These are phyloP conservation scores for Capsicum rhomboideum DNA, from an alignment of 257 asterid species.

Conservation along the genomic window DNA sequence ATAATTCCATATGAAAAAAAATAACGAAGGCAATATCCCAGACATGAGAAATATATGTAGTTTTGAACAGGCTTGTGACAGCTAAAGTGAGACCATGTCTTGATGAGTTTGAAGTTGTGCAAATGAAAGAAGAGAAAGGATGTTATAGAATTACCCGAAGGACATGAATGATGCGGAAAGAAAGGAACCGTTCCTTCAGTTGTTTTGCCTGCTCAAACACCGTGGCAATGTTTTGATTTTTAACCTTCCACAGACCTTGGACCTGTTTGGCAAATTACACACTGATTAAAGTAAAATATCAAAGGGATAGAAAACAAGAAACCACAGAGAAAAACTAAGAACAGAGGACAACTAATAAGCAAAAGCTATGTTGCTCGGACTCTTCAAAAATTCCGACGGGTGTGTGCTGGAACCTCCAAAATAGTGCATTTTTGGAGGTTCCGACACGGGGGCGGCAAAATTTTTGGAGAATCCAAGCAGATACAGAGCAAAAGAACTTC, in stretches of 20 bases:
- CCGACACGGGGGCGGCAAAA: too few relatives aligned
- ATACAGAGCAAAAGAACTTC: not conserved
- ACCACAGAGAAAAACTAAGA: not conserved
- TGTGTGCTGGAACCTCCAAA: too few relatives aligned
- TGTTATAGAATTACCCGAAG: slow-evolving; percentile 48
- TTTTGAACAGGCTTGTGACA: not conserved
- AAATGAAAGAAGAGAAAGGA: not conserved
- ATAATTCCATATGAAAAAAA: too few relatives aligned
- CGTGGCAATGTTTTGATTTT: slow-evolving; percentile 62
- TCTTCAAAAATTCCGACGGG: not conserved
- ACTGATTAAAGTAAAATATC: not conserved
- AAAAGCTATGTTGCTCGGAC: not conserved
- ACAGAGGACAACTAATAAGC: not conserved
- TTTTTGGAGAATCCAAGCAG: not conserved
- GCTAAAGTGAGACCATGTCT: not conserved
- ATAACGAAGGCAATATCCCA: not conserved
- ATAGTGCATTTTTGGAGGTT: too few relatives aligned
- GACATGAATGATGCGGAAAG: slow-evolving; percentile 64
- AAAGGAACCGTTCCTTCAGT: slow-evolving; percentile 64
- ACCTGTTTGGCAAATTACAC: slow-evolving; percentile 31
- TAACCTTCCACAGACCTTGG: slow-evolving; percentile 88
- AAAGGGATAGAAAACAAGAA: not conserved
- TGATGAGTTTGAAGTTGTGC: not conserved
- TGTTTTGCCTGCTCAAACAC: slow-evolving; percentile 65
- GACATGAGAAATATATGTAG: not conserved